These are phyloP conservation scores for Rhazya stricta DNA, from an alignment of 257 asterid genomes.

Conservation along the genomic window DNA sequence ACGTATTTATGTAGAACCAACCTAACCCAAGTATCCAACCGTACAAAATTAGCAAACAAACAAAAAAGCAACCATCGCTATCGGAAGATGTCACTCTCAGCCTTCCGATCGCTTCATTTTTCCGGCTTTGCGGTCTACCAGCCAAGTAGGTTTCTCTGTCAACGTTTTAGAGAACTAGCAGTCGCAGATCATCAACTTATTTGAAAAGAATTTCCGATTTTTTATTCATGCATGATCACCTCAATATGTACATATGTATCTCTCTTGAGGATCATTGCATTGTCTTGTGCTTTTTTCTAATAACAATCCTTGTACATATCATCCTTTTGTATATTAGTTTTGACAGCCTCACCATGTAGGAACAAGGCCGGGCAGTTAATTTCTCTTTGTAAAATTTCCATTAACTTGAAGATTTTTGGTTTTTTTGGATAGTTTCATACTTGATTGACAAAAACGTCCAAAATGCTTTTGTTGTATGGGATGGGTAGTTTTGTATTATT, in stretches of 20 bases:
- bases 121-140: neutral
- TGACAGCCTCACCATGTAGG: neutral
- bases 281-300: neutral
- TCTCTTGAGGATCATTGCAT: neutral
- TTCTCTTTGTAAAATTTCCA: neutral
- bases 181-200: neutral
- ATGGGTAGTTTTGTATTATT: neutral
- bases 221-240: neutral
- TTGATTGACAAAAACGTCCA: neutral
- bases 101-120: neutral
- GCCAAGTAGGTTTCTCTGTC: neutral
- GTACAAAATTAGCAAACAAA: too few species aligned
- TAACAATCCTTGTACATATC: neutral
- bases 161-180: neutral
- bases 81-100: neutral
- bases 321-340: neutral
- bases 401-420: neutral
- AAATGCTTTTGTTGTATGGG: neutral
- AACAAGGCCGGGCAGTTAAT: neutral
- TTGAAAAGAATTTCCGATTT: too few species aligned
- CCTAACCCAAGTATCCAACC: too few species aligned
- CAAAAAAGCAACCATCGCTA: too few species aligned
- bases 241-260: neutral
- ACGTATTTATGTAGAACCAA: too few species aligned
- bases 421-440: neutral